Percentiles rank a stretch among this genome's conserved stretches.
These are phyloP conservation scores for Auriscalpium vulgare DNA, from an alignment of 768 basidiomycete genomes.

Conservation along the genomic window DNA sequence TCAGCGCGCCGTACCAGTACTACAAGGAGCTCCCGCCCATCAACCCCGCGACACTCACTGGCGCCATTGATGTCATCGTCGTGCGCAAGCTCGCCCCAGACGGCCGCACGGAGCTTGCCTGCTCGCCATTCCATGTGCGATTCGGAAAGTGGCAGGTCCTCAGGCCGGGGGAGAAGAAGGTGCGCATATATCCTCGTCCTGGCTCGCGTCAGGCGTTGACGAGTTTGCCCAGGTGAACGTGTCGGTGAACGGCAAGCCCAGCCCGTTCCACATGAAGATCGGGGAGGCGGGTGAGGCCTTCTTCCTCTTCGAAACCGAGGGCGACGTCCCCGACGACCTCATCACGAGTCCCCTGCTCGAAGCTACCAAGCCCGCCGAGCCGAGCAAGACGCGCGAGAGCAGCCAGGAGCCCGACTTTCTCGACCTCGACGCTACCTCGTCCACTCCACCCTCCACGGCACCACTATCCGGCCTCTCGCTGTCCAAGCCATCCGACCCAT, in stretches of 20 bases:
- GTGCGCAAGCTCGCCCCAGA: conserved; percentile 64
- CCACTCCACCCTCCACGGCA: background rate
- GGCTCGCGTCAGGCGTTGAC: background rate
- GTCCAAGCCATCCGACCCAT: background rate
- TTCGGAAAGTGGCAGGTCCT: conserved; percentile 98
- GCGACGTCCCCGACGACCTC: conserved; percentile 86
- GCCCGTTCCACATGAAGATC: conserved; percentile 97
- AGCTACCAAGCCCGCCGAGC: conserved; percentile 39
- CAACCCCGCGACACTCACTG: conserved; percentile 94
- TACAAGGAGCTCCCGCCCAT: conserved; percentile 81
- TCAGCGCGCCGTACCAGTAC: conserved; percentile 83
- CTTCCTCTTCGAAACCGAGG: conserved; percentile 96
- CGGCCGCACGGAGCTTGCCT: conserved; percentile 65
- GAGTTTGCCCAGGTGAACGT: conserved; percentile 62
- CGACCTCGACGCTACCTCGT: conserved; percentile 57
- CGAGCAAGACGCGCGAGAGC: conserved; percentile 18
- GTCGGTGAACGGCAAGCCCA: conserved; percentile 74
- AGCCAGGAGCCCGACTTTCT: conserved; percentile 71
- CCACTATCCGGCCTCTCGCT: background rate
- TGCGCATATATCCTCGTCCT: conserved; percentile 22
- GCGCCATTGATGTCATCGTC: conserved; percentile 98
- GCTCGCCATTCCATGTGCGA: conserved; percentile 94
- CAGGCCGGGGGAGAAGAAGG: conserved; percentile 89
- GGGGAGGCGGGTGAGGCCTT: conserved; percentile 98
- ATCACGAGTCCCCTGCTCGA: conserved; percentile 88